Evolutionary conservation across 2,329 filamentous ascomycete genomes (phyloP).

Genomic region (Apiospora sp.): DNA sequence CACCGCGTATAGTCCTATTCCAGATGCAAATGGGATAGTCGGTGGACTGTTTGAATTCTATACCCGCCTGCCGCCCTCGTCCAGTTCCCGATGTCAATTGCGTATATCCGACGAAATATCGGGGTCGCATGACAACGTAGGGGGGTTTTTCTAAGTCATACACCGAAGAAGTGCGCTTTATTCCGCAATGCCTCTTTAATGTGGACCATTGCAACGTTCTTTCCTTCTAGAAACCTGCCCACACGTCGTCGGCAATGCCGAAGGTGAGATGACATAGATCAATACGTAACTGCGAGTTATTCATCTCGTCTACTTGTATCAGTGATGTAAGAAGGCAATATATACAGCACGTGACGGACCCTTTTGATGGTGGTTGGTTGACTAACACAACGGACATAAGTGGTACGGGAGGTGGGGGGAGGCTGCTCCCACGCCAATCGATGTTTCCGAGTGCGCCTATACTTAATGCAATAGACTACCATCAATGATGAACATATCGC

Average conservation of each 20-base stretch:
- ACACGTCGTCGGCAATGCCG: background rate
- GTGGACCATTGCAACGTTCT: slow-evolving; percentile 4
- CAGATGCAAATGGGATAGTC: background rate
- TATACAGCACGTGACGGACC: background rate
- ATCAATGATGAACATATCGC: too few relatives aligned
- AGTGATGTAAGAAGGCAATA: background rate
- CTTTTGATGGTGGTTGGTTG: background rate
- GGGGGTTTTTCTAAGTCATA: background rate
- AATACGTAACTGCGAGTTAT: background rate
- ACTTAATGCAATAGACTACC: too few relatives aligned
- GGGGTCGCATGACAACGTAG: background rate
- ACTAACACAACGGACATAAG: background rate
- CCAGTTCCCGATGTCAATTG: background rate
- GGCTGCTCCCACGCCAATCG: background rate
- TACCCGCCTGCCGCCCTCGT: background rate
- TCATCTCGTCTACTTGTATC: background rate
- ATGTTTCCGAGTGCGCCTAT: background rate
- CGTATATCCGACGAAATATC: background rate
- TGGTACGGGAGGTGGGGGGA: background rate
- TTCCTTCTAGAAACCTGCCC: background rate
- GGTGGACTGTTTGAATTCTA: background rate
- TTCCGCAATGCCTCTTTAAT: background rate
- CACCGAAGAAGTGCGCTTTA: background rate
- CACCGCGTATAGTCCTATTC: background rate
- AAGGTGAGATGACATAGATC: background rate